Percentiles rank a stretch among this genome's conserved stretches.
phyloP scores from a whole-genome alignment of 129 eudicot genomes.

The Deinandra increscens region DNA sequence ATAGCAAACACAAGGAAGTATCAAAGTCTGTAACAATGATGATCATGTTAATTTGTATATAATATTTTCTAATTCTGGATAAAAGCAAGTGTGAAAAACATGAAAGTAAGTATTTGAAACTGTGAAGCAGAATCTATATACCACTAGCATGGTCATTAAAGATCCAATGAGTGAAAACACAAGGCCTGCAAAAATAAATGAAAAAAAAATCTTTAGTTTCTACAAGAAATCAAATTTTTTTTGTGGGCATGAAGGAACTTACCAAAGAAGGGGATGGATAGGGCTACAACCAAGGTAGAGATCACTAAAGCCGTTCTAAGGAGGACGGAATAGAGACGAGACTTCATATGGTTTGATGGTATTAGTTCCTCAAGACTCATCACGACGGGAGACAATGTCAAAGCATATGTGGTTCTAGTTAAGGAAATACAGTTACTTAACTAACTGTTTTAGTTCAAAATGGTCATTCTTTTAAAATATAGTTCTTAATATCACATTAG shows the following conservation, averaged over 20 bases:
- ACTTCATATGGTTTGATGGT: slow-evolving; percentile 54
- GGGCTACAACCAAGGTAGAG: slow-evolving; percentile 74
- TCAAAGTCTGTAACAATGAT: slow-evolving; percentile 58
- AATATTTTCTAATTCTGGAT: neutral
- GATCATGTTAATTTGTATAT: neutral
- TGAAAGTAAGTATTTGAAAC: neutral
- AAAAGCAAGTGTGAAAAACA: slow-evolving; percentile 7
- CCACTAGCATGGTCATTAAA: slow-evolving; percentile 91
- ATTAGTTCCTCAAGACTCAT: slow-evolving; percentile 91
- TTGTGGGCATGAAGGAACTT: slow-evolving; percentile 18
- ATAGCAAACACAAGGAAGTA: slow-evolving; percentile 86
- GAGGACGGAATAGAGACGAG: slow-evolving; percentile 54
- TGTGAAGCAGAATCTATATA: slow-evolving; percentile 43
- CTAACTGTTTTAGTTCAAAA: neutral
- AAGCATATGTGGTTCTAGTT: slow-evolving; percentile 62
- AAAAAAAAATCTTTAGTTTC: slow-evolving; percentile 4
- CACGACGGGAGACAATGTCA: slow-evolving; percentile 88
- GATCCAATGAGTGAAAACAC: slow-evolving; percentile 95
- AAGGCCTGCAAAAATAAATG: slow-evolving; percentile 49
- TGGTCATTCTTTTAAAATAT: neutral
- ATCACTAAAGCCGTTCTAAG: slow-evolving; percentile 76
- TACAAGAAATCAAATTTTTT: neutral
- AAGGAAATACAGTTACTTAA: slow-evolving; percentile 28
- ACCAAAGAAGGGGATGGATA: slow-evolving; percentile 82
- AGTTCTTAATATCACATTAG: too few species aligned